phyloP scores from a whole-genome alignment of 495 filamentous ascomycete species.

The Tuber calosporum region DNA sequence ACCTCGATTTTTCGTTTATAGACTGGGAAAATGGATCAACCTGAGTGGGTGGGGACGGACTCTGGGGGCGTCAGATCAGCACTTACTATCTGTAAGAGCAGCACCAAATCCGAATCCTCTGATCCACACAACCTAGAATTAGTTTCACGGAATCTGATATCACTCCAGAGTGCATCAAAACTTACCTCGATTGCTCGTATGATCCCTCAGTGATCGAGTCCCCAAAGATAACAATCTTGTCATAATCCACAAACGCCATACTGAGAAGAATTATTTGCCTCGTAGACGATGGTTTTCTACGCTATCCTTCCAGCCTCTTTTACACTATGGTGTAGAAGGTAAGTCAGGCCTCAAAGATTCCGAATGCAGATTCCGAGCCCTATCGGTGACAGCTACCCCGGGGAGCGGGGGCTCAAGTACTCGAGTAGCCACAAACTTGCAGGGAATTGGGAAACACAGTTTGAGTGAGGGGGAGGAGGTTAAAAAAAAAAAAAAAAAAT shows the following conservation, averaged over 20 bases:
- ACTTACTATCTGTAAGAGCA: slow-evolving; percentile 32
- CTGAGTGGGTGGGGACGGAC: background rate
- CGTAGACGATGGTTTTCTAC: background rate
- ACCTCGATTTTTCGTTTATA: slow-evolving; percentile 62
- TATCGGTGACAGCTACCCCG: background rate
- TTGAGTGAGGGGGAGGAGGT: no score
- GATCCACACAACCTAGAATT: slow-evolving; percentile 4
- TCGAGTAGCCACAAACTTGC: background rate
- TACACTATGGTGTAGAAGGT: background rate
- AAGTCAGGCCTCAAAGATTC: background rate
- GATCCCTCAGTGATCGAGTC: slow-evolving; percentile 40
- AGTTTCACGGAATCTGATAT: slow-evolving; percentile 5
- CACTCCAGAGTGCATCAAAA: background rate
- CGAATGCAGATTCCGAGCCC: background rate
- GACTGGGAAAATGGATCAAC: slow-evolving; percentile 42
- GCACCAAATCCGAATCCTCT: slow-evolving; percentile 40
- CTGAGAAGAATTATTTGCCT: background rate
- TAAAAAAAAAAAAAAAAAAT: background rate
- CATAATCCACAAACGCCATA: slow-evolving; percentile 40
- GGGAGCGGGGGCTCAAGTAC: background rate
- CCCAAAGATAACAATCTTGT: slow-evolving; percentile 40
- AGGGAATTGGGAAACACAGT: no score
- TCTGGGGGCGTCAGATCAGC: background rate
- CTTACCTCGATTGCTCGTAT: slow-evolving; percentile 35
- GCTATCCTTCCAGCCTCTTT: background rate